Base-by-base conservation (phyloP, 75 land plant genomes). In the Ceratopteris richardii region DNA sequence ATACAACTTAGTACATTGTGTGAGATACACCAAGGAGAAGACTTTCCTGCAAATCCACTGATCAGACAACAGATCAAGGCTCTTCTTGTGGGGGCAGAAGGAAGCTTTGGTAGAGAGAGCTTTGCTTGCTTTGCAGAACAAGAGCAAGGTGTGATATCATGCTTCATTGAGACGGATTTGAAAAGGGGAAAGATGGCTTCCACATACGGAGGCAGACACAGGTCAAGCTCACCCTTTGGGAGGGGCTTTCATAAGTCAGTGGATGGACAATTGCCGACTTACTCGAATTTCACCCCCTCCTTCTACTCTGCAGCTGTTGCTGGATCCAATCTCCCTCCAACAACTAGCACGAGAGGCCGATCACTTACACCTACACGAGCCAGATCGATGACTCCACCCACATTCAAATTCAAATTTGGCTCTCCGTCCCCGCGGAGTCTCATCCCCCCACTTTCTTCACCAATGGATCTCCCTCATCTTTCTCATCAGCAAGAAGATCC, bases 171-270 rank as follows among this genome's bases (percentile, higher is more conserved):
- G 37, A 33, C 3, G 37, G 37, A n/a, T 9, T 33, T 3, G 9
- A 33, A 33, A 33, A 33, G 37, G 3, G 3, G 9, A 9, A 9
- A 9, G 3, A 33, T 33, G 37, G 37, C 37, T 33, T 33, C 37
- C 3, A 9, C 37, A 33, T 33, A 33, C 9, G 37, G 37, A 9
- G 9, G 37, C 37, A 46, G 50, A 14, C 50, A 46, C 28, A 67
- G 90, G 57, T 77, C 87, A 58, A 80, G 83, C 73, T 86, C 90
- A 25, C 88, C 88, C 31, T 78, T 78, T 64, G 66, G 77, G 0
- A 47, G 74, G 65, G 55, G 62, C 83, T 1, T 70, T 77, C 23
- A 66, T 76, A 29, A 66, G 63, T 58, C 68, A 60, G 55, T 70
- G 71, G 28, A 54, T 60, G 41, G 36, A 18, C 13, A 29, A 64